Conservation (phyloP, 2,329 filamentous ascomycete species). For the Epichloe elymi region DNA sequence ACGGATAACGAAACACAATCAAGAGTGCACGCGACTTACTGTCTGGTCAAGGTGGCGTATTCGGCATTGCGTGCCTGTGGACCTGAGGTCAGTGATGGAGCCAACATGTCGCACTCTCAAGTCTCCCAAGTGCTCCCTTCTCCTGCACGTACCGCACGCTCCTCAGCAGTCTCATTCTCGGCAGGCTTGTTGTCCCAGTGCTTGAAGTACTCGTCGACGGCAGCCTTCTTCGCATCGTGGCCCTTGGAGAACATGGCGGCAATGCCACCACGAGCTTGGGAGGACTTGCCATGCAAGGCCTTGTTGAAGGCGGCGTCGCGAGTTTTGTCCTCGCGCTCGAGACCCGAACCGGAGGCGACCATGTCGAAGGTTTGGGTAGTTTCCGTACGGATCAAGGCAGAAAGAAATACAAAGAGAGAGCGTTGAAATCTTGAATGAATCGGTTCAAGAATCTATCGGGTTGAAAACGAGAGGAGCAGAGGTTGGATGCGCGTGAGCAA, state of each 20-base stretch:
- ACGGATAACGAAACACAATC: not conserved
- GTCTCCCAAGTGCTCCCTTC: not conserved
- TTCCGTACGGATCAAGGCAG: not conserved
- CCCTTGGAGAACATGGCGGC: conserved; percentile 80
- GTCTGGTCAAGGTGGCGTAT: conserved; percentile 85
- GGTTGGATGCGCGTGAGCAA: not conserved
- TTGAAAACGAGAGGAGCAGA: conserved; percentile 3
- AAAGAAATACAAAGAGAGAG: conserved; percentile 4
- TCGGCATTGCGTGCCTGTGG: conserved; percentile 62
- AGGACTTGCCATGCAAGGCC: conserved; percentile 65
- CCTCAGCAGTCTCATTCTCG: conserved; percentile 69
- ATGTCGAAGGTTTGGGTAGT: conserved; percentile 24
- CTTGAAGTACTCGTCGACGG: conserved; percentile 88
- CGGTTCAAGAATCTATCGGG: not conserved
- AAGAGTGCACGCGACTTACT: conserved; percentile 43
- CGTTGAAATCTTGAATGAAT: not conserved
- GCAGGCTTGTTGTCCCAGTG: conserved; percentile 82
- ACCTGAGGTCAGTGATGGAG: conserved; percentile 8
- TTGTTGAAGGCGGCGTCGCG: conserved; percentile 89
- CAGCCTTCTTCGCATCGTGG: conserved; percentile 58
- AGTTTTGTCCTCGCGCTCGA: conserved; percentile 71
- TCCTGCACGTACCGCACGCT: conserved; percentile 51
- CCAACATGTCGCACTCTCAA: not conserved
- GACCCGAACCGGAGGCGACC: conserved; percentile 28
- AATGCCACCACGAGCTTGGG: conserved; percentile 58